These are phyloP conservation scores for Calendula officinalis DNA, from an alignment of 129 eudicot species.

Conservation along the genomic window DNA sequence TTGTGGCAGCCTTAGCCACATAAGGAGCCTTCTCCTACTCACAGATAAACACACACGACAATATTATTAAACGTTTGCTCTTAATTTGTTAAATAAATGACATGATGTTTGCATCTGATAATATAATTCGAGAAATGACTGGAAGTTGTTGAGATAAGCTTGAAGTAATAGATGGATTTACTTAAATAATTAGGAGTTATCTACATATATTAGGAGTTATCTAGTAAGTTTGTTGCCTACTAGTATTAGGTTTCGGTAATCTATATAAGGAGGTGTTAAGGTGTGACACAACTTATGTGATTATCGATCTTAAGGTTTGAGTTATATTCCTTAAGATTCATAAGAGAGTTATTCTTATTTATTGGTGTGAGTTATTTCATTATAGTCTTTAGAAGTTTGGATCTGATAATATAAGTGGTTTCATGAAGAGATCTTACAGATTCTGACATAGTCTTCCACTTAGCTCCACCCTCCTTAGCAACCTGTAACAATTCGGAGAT, in stretches of 20 bases:
- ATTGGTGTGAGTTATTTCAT: too few relatives aligned
- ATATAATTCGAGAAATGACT: not conserved
- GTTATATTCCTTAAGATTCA: too few relatives aligned
- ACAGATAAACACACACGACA: not conserved
- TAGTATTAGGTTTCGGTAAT: too few relatives aligned
- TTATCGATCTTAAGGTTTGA: too few relatives aligned
- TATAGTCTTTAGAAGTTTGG: not conserved
- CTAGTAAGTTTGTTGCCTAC: too few relatives aligned
- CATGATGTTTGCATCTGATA: not conserved
- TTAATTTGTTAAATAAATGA: not conserved
- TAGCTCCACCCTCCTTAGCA: conserved; percentile 41
- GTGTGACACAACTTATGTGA: too few relatives aligned
- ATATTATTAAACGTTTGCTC: not conserved
- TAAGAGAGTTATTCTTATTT: too few relatives aligned
- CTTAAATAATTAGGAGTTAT: too few relatives aligned
- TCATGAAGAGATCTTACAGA: conserved; percentile 35
- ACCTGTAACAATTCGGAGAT: conserved; percentile 24
- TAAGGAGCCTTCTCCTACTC: conserved; percentile 54
- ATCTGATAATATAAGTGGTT: not conserved
- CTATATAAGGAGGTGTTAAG: too few relatives aligned
- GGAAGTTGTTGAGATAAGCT: not conserved
- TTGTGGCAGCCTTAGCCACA: conserved; percentile 41
- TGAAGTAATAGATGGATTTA: too few relatives aligned
- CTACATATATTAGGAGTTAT: too few relatives aligned
- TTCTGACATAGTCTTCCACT: conserved; percentile 48